Percentiles rank a stretch among this genome's conserved stretches.
These are phyloP conservation scores for Straminergon stramineum DNA, from an alignment of 225 moss, liverwort and hornwort genomes.

Conservation along the genomic window DNA sequence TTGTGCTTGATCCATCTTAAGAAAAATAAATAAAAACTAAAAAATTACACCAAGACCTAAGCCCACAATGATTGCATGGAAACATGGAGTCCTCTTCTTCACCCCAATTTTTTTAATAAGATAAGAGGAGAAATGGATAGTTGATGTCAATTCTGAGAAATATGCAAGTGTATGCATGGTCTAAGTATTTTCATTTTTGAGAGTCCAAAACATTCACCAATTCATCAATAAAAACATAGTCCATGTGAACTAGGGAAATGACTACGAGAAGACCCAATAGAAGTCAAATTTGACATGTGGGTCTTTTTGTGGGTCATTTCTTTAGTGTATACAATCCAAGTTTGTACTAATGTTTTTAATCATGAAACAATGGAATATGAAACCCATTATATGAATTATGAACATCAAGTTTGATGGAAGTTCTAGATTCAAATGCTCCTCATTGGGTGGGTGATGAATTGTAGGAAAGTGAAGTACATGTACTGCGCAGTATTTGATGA, in stretches of 20 bases:
- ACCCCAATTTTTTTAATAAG: no score
- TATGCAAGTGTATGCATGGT: no score
- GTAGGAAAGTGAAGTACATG: background rate
- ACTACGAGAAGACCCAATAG: background rate
- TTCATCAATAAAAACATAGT: no score
- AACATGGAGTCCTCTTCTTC: no score
- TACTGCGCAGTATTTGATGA: constrained; percentile 19
- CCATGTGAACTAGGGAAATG: fast-evolving
- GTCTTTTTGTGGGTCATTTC: background rate
- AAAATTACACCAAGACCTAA: no score
- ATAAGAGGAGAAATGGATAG: no score
- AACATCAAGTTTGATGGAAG: background rate
- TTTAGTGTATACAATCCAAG: background rate
- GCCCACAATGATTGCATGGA: no score
- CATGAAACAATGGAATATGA: background rate
- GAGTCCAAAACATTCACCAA: no score
- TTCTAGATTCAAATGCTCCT: background rate
- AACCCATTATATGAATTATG: background rate
- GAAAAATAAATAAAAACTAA: no score
- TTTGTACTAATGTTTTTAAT: background rate
- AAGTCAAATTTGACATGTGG: background rate
- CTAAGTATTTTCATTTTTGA: no score
- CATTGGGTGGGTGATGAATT: background rate
- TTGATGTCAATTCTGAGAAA: no score
- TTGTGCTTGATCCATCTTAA: no score